These are phyloP conservation scores for Cyberlindnera maritima DNA, from an alignment of 805 yeast genomes.

Conservation along the genomic window DNA sequence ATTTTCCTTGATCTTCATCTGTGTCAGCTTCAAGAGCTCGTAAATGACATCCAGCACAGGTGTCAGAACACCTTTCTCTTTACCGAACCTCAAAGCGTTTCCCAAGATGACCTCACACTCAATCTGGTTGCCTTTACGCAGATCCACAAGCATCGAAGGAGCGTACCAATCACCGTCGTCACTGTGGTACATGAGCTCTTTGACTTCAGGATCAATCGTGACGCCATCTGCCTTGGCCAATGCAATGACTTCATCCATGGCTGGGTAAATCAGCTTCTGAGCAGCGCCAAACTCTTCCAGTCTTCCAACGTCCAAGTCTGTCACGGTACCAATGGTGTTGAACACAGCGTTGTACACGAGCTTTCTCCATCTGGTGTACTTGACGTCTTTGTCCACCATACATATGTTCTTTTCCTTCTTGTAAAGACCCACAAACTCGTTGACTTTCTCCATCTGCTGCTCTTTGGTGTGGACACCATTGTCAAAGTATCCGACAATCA, in stretches of 20 bases:
- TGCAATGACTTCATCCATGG: constrained; percentile 63
- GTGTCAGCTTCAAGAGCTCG: constrained; percentile 56
- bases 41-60: constrained; percentile 63
- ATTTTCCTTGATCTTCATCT: constrained; percentile 58
- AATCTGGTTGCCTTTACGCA: constrained; percentile 60
- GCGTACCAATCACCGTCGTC: constrained; percentile 59
- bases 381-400: constrained; percentile 42
- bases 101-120: constrained; percentile 75
- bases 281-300: constrained; percentile 43
- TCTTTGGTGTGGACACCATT: constrained; percentile 31
- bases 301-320: constrained; percentile 59
- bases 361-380: constrained; percentile 60
- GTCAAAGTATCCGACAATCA: constrained; percentile 47
- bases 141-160: constrained; percentile 76
- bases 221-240: constrained; percentile 72
- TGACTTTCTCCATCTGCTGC: constrained; percentile 32
- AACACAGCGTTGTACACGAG: constrained; percentile 66
- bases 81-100: constrained; percentile 53
- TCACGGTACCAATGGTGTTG: constrained; percentile 60
- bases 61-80: constrained; percentile 43
- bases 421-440: constrained; percentile 46
- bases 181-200: constrained; percentile 49
- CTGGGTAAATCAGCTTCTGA: constrained; percentile 45
- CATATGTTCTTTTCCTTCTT: constrained; percentile 40
- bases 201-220: constrained; percentile 46